Conservation (phyloP, 2,329 filamentous ascomycete species). For the Dactylella cylindrospora region DNA sequence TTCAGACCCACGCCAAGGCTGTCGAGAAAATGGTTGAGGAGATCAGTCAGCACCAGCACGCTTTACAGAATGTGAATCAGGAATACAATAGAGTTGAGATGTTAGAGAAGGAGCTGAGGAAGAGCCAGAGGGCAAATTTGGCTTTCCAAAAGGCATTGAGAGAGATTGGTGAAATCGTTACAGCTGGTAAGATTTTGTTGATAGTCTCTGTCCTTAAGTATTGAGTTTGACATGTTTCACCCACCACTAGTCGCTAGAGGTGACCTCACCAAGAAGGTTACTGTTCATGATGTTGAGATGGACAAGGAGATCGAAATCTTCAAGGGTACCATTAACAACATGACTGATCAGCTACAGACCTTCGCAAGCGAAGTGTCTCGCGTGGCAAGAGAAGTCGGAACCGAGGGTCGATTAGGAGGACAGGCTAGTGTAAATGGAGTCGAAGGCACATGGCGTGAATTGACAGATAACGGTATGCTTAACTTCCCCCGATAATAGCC, state of each 20-base stretch:
- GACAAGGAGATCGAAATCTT: constrained; percentile 97
- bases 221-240: background rate
- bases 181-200: constrained; percentile 58
- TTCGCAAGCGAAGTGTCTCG: constrained; percentile 96
- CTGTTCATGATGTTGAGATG: constrained; percentile 94
- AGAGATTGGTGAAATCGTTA: constrained; percentile 96
- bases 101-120: constrained; percentile 88
- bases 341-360: constrained; percentile 97
- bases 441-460: constrained; percentile 94
- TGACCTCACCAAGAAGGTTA: constrained; percentile 93
- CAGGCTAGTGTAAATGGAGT: constrained; percentile 93
- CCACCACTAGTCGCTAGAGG: constrained; percentile 71
- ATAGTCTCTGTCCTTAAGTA: background rate
- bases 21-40: constrained; percentile 91
- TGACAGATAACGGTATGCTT: constrained; percentile 69
- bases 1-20: constrained; percentile 64
- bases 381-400: constrained; percentile 92
- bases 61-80: constrained; percentile 83
- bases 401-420: constrained; percentile 88
- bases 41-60: constrained; percentile 80
- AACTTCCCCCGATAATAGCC: background rate
- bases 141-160: constrained; percentile 96
- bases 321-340: constrained; percentile 97
- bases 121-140: constrained; percentile 96
- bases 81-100: constrained; percentile 85